These are phyloP conservation scores for Entophlyctis helioformis DNA, from an alignment of 192 early-diverging fungal species.

Conservation along the genomic window DNA sequence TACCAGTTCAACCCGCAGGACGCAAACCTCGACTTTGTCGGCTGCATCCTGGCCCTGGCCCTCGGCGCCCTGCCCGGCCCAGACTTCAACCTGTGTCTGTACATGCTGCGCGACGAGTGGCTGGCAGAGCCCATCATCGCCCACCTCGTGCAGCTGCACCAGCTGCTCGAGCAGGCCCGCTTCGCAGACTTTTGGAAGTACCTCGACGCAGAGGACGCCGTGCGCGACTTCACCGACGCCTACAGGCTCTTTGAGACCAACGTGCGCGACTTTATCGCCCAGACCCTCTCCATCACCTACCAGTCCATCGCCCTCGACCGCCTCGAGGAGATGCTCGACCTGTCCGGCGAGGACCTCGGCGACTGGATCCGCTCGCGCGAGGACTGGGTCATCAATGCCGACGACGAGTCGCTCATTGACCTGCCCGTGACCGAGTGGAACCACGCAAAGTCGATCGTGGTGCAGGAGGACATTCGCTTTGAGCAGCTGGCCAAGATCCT, in stretches of 20 bases:
- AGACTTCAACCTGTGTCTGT: constrained; percentile 85
- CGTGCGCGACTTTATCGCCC: constrained; percentile 63
- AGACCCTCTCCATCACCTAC: constrained; percentile 65
- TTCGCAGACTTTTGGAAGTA: constrained; percentile 64
- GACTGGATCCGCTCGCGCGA: constrained; percentile 32
- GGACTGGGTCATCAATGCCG: constrained; percentile 50
- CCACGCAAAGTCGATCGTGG: constrained; percentile 70
- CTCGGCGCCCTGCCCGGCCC: constrained; percentile 71
- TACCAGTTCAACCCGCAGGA: constrained; percentile 87
- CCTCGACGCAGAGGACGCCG: constrained; percentile 37
- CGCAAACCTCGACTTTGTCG: constrained; percentile 56
- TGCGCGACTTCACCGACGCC: constrained; percentile 35
- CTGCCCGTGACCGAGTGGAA: constrained; percentile 77
- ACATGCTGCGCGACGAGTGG: constrained; percentile 67
- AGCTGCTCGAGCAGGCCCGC: constrained; percentile 55
- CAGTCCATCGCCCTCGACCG: constrained; percentile 58
- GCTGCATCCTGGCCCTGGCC: constrained; percentile 69
- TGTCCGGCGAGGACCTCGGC: constrained; percentile 52
- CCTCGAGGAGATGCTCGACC: constrained; percentile 53
- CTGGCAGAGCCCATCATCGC: constrained; percentile 35
- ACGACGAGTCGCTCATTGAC: constrained; percentile 38
- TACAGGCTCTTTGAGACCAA: constrained; percentile 44
- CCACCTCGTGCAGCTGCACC: constrained; percentile 59
- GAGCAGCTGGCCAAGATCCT: constrained; percentile 44
- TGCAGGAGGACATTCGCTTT: constrained; percentile 82